These are phyloP conservation scores for Aspergillus latus DNA, from an alignment of 2,329 filamentous ascomycete genomes.

Conservation along the genomic window DNA sequence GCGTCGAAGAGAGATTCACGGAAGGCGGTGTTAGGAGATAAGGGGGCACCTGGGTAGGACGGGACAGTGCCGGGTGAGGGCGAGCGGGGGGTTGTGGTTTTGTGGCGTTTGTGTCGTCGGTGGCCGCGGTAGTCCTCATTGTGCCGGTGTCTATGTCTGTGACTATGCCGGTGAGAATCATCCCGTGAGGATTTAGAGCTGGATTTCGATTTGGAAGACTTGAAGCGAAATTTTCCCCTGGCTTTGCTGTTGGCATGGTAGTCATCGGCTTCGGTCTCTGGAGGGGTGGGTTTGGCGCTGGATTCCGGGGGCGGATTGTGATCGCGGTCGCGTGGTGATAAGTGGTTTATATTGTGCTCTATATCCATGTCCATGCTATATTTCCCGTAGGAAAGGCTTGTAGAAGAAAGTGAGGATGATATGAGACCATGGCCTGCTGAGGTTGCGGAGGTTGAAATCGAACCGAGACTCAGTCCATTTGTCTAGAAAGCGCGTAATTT, in stretches of 20 bases:
- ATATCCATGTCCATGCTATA: neutral
- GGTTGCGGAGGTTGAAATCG: neutral
- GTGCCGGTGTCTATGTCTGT: constrained; percentile 11
- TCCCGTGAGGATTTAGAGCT: neutral
- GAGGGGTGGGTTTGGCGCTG: constrained; percentile 17
- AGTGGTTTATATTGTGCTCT: neutral
- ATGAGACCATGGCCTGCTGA: neutral
- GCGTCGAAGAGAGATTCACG: constrained; percentile 94
- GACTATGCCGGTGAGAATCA: constrained; percentile 14
- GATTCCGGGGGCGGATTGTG: neutral
- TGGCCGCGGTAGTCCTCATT: constrained; percentile 4
- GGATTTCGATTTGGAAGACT: constrained; percentile 24
- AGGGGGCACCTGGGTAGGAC: constrained; percentile 18
- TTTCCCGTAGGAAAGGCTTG: too few relatives aligned
- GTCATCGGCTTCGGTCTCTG: constrained; percentile 8
- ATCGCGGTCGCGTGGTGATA: neutral
- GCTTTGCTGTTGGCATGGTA: constrained; percentile 17
- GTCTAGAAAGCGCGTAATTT: neutral
- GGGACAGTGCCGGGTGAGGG: neutral
- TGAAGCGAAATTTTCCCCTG: constrained; percentile 36
- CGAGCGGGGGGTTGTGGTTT: constrained; percentile 13
- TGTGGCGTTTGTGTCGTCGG: constrained; percentile 26
- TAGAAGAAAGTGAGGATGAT: too few relatives aligned
- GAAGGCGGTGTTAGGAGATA: constrained; percentile 77
- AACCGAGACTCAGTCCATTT: neutral